A percentile compares a stretch with the other conserved stretches of the same genome.
These are phyloP conservation scores for Pisolithus tinctorius DNA, from an alignment of 768 basidiomycete species.

Conservation along the genomic window DNA sequence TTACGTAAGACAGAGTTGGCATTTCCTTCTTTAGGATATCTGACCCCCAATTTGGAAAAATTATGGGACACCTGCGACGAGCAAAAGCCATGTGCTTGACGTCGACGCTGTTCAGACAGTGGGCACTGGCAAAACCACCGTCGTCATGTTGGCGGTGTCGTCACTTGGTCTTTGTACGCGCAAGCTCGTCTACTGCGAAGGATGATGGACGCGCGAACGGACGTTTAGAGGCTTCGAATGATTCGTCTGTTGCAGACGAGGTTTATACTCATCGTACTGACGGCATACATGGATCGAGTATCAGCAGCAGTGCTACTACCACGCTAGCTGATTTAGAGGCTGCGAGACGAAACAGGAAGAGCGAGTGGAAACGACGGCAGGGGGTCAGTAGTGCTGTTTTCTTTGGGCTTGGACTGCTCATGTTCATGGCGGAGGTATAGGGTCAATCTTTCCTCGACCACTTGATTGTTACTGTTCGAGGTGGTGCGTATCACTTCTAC, in stretches of 20 bases:
- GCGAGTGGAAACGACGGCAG: slow-evolving; percentile 74
- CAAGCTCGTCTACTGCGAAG: too few species aligned
- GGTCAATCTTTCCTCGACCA: slow-evolving; percentile 80
- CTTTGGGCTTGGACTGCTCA: background rate
- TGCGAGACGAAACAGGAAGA: slow-evolving; percentile 37
- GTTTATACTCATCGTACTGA: background rate
- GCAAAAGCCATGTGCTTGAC: background rate
- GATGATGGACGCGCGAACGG: background rate
- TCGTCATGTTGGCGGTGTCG: background rate
- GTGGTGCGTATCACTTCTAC: slow-evolving; percentile 39
- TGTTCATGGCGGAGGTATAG: slow-evolving; percentile 28
- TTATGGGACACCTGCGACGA: background rate
- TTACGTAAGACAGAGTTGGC: too few species aligned
- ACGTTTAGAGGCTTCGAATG: background rate
- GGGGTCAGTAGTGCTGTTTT: slow-evolving; percentile 35
- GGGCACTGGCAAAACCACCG: background rate
- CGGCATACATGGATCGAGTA: too few species aligned
- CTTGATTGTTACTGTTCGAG: slow-evolving; percentile 67
- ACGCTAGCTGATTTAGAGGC: background rate
- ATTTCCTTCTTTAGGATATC: too few species aligned
- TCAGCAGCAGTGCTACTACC: background rate
- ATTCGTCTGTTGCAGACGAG: background rate
- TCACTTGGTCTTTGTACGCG: background rate
- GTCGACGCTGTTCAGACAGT: background rate
- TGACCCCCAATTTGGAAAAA: background rate